Evolutionary conservation across 1,284 basidiomycete species (phyloP).

Genomic region (Coniferiporia weirii): DNA sequence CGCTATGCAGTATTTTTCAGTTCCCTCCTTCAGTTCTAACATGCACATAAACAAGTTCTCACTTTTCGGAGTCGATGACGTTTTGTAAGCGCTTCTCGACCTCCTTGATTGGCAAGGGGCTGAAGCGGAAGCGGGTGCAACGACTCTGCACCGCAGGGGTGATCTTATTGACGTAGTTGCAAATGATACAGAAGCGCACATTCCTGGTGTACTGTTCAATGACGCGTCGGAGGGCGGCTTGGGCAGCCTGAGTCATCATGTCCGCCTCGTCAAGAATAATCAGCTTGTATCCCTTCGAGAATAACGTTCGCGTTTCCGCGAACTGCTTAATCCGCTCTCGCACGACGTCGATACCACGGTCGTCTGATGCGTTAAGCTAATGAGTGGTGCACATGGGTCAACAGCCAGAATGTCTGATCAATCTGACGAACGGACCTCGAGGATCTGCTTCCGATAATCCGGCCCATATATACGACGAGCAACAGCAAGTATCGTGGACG

Average conservation of each 20-base stretch:
- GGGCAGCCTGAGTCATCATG: slow-evolving; percentile 99
- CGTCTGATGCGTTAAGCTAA: slow-evolving; percentile 94
- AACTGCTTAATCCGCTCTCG: slow-evolving; percentile 99
- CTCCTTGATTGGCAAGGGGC: slow-evolving; percentile 84
- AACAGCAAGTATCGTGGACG: slow-evolving; percentile 95
- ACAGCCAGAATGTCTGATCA: neutral
- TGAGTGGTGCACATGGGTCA: slow-evolving; percentile 1
- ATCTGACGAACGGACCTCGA: slow-evolving; percentile 61
- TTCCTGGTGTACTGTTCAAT: slow-evolving; percentile 99
- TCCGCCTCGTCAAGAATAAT: slow-evolving; percentile 99
- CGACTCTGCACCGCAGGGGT: slow-evolving; percentile 97
- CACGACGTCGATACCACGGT: slow-evolving; percentile 97
- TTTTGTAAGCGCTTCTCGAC: slow-evolving; percentile 78
- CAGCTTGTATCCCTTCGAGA: slow-evolving; percentile 92
- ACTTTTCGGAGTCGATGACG: slow-evolving; percentile 88
- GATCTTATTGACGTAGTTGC: slow-evolving; percentile 99
- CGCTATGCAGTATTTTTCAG: slow-evolving; percentile 41
- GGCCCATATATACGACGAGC: slow-evolving; percentile 89
- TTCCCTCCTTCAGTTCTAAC: neutral
- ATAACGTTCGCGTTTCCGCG: slow-evolving; percentile 90
- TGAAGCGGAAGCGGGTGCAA: slow-evolving; percentile 96
- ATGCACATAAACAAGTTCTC: slow-evolving; percentile 25
- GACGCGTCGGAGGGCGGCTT: slow-evolving; percentile 92
- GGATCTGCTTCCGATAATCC: slow-evolving; percentile 83
- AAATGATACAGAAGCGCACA: slow-evolving; percentile 98